Conservation (phyloP, 768 basidiomycete species). For the Mycena venus region DNA sequence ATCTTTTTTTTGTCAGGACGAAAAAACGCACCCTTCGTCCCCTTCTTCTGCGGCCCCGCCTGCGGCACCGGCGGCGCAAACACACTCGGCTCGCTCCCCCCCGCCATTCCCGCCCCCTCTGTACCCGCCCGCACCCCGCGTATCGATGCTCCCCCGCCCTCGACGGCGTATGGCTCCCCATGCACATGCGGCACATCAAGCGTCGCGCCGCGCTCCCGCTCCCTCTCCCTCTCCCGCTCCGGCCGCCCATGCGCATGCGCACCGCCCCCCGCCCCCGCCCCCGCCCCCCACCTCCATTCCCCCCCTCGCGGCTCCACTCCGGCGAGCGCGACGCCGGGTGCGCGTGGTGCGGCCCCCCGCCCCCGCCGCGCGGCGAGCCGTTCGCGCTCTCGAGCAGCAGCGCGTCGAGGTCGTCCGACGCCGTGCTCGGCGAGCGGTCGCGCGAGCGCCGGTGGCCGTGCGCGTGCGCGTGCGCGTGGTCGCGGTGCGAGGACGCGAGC, state of each 20-base stretch:
- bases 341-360: no score
- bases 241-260: neutral
- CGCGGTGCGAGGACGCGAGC: no score
- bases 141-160: neutral
- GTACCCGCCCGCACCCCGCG: neutral
- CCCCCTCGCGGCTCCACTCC: neutral
- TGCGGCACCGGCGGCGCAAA: neutral
- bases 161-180: neutral
- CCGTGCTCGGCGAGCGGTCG: conserved; percentile 3
- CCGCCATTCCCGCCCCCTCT: neutral
- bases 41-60: neutral
- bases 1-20: no score
- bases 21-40: neutral
- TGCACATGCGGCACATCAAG: neutral
- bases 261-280: neutral
- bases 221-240: neutral
- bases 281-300: neutral
- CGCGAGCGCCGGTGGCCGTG: neutral
- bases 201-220: neutral
- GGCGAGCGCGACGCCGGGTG: neutral
- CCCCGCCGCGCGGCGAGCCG: conserved; percentile 3
- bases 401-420: conserved; percentile 30
- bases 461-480: neutral
- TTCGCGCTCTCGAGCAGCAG: conserved; percentile 28
- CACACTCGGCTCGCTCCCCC: neutral